Evolutionary conservation across 495 filamentous ascomycete genomes (phyloP), one percentile per base, ranked within the genome.

Genomic region (Annulohypoxylon maeteangense): DNA sequence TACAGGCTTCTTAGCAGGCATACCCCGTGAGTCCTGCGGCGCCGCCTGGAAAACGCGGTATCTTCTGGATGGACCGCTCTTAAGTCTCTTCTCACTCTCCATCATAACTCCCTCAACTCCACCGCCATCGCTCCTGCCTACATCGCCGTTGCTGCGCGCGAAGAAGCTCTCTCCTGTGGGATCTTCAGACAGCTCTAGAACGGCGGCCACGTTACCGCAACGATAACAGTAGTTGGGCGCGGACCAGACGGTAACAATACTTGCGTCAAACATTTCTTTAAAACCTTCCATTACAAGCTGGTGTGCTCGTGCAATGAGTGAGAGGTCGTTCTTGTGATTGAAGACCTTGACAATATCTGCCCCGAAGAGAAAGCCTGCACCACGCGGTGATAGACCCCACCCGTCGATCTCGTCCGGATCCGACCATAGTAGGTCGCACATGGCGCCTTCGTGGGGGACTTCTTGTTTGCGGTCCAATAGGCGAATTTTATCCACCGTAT

Each of bases 221-320:
- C 95, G 88, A 81, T 99, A 99, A 81, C 95, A 99, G 79, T 99
- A 99, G 78, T 99, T 99, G 1, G 95, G 95, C 50, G 95, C 95
- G 7, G 89, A 93, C 95, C 95, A 98, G 51, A 99, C 95, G 0
- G 95, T 99, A 4, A 99, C 95, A 63, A 99, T 97, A 22, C 88
- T 91, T 14, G 87, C 88, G 71, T 98, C 95, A 72, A 98, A 98
- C 95, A 98, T 98, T 82, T 98, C 95, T 79, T 98, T 98, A 80
- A 97, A 98, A 7, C 95, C 95, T 78, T 99, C 95, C 95, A 98
- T 99, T 34, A 99, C 95, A 23, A 99, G 88, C 80, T 99, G 95
- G 77, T 99, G 95, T 16, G 95, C 95, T 61, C 95, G 89, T 53
- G 95, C 95, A 53, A 99, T 94, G 42, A 99, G 84, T 3, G 90